Evolutionary conservation across 2,329 filamentous ascomycete genomes (phyloP), one percentile per base, ranked within the genome.

Genomic region (Didymella lethalis): DNA sequence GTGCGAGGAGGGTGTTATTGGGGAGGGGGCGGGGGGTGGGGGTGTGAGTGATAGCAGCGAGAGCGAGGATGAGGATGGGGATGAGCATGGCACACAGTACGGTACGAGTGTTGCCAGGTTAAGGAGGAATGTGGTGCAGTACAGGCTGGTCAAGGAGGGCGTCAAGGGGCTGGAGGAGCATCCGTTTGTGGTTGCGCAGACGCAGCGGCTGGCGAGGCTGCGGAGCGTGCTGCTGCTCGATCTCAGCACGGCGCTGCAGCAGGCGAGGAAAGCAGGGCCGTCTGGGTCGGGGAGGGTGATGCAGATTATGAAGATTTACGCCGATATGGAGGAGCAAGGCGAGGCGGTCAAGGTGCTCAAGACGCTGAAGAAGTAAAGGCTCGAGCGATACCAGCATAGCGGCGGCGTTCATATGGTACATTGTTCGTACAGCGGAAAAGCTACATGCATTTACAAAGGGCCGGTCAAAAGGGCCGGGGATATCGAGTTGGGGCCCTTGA

Each of bases 181-280:
- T 77, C 88, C 88, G 1, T 91, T 91, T 66, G 71, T 91, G 16
- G 71, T 81, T 34, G 81, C 81, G 16, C 87, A 89, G 67, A 78
- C 84, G 63, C 75, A 80, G 5, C 79, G 88, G 48, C 74, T 90
- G 54, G 73, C 80, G 36, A 84, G 84, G 66, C 80, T 90, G 25
- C 82, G 84, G 59, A 86, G 86, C 55, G 89, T 87, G 0, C 74
- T 91, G 56, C 73, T 90, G 31, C 77, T 90, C 45, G 89, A 91
- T 77, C 75, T 92, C 31, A 86, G 84, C 55, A 84, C 84, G 40
- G 86, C 86, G 5, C 74, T 90, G 54, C 85, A 86, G 69, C 85
- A 88, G 66, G 82, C 84, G 7, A 83, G 80, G 48, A 68, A 70
- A 14, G 69, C 75, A 25, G 75, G 79, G 14, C 72, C 74, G n/a